Base-by-base conservation (phyloP, 202 grass and related monocot genomes). In the Panicum virgatum region DNA sequence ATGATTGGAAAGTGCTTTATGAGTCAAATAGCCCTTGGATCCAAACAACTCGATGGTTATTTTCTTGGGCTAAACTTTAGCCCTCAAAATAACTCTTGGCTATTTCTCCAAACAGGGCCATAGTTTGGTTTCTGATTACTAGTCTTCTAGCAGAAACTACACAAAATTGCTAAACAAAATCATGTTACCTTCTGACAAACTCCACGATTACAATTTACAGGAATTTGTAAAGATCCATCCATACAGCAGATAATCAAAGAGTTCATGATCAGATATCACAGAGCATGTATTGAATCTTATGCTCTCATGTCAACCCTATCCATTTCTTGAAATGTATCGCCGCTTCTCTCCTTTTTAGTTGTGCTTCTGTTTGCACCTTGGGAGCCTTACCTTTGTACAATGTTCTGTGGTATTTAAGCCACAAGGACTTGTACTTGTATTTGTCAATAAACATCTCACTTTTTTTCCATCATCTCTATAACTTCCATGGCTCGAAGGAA, bases 401-500 rank as follows among this genome's bases (percentile, higher is more conserved):
- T 75, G 88, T 88, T 69, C 79, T 89, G 76, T 98, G 92, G 66
- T 98, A 98, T 83, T 94, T 98, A 75, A 98, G 84, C 92, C 95
- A 98, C 82, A 98, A 70, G 52, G 79, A 94, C 64, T 89, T 93
- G 80, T 93, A 98, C 82, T 94, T 98, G 73, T 93, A 98, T 76
- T 95, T 98, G 29, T 95, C 95, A 76, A 95, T 94, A 84, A 98
- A 95, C 82, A 95, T 90, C 50, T 87, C 69, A 25, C 46, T 58
- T 66, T 59, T 59, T 84, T 75, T 95, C 92, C 92, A 98, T 98
- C 90, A 98, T 87, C 43, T 93, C 92, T 79, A 91, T 93, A 42
- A 98, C 82, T 82, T 98, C 90, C 90, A 95, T 95, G 53, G 96
- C 96, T 73, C 96, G 75, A 89, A 98, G 93, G 72, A 98, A 91